A percentile compares a stretch with the other conserved stretches of the same genome.
Evolutionary conservation across 345 rosid species (phyloP).

Genomic region (Rhodamnia rubescens): DNA sequence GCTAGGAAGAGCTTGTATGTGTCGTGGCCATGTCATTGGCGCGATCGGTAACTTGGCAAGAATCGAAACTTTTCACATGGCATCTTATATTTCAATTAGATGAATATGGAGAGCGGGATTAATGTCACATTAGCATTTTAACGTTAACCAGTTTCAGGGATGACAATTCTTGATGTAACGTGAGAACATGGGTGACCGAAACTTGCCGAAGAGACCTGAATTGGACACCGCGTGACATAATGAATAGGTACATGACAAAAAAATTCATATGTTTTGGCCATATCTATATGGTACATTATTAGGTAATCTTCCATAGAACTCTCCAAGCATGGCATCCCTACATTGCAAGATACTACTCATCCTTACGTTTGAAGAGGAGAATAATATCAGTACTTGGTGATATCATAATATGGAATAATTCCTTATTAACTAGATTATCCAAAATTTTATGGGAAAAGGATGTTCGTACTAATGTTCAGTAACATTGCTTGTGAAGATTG

Average conservation of each 20-base stretch:
- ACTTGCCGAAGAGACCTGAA: neutral
- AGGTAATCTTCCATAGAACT: neutral
- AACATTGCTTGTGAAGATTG: neutral
- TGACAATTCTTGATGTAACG: neutral
- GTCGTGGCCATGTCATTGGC: neutral
- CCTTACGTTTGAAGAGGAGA: neutral
- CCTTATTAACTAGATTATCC: neutral
- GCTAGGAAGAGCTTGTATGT: neutral
- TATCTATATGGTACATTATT: neutral
- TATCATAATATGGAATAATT: neutral
- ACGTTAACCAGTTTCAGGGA: neutral
- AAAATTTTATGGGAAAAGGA: neutral
- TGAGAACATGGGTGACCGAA: neutral
- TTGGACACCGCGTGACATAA: neutral
- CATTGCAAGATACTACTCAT: neutral
- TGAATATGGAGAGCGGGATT: neutral
- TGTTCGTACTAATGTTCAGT: neutral
- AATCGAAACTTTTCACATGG: neutral
- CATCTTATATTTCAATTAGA: neutral
- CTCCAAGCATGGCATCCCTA: neutral
- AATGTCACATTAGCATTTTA: neutral
- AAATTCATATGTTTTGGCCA: neutral
- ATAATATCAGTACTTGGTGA: neutral
- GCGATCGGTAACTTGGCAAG: neutral
- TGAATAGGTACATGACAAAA: neutral